Percentiles rank a stretch among this genome's conserved stretches.
phyloP scores from a whole-genome alignment of 2,329 filamentous ascomycete genomes.

The Alternaria ethzedia region DNA sequence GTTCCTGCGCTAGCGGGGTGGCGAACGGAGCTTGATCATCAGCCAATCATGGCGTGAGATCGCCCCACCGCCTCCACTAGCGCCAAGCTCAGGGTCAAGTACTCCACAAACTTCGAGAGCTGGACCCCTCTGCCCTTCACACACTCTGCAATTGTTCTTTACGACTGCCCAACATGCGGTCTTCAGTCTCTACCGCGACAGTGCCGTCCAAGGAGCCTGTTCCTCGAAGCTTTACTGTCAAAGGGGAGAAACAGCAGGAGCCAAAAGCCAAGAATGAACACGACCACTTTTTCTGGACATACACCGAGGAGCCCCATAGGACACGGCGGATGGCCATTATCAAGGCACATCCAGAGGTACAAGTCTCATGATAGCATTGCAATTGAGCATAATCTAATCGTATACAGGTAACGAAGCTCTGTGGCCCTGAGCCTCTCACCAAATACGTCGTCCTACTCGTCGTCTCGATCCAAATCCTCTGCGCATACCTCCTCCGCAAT shows the following conservation, averaged over 20 bases:
- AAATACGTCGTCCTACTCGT: constrained; percentile 90
- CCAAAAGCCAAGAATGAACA: constrained; percentile 33
- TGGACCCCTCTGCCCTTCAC: constrained; percentile 10
- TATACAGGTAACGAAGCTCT: constrained; percentile 87
- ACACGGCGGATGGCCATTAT: constrained; percentile 92
- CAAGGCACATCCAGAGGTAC: constrained; percentile 94
- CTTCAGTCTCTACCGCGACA: constrained; percentile 47
- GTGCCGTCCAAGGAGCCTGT: constrained; percentile 31
- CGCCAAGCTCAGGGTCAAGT: constrained; percentile 12
- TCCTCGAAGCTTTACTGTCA: constrained; percentile 30
- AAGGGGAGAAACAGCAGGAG: constrained; percentile 23
- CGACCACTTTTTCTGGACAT: constrained; percentile 93
- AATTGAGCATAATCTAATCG: neutral
- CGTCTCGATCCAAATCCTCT: constrained; percentile 78
- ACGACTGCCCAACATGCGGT: constrained; percentile 36
- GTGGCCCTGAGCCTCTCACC: constrained; percentile 92
- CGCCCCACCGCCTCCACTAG: constrained; percentile 9
- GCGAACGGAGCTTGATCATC: neutral
- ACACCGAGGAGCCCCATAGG: constrained; percentile 96
- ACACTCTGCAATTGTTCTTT: constrained; percentile 6
- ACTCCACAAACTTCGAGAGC: constrained; percentile 9
- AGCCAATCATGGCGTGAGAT: constrained; percentile 15
- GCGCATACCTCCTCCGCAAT: constrained; percentile 77
- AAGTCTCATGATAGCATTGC: neutral
- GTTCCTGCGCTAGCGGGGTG: constrained; percentile 14